Conservation (phyloP, 345 rosid species). For the Citrus mangshanensis region DNA sequence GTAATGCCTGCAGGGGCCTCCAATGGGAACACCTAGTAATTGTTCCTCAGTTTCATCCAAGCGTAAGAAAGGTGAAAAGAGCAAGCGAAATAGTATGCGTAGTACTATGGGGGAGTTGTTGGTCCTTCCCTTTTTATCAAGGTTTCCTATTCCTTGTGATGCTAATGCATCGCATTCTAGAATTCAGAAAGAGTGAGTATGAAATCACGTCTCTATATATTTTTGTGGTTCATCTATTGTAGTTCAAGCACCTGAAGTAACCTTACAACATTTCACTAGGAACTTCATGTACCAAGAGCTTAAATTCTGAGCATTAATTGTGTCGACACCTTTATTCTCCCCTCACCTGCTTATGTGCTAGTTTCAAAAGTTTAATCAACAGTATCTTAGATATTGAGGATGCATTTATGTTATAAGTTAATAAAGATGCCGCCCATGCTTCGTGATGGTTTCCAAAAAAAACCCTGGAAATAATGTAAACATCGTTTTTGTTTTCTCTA, state of each 20-base stretch:
- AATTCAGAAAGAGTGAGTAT: constrained; percentile 54
- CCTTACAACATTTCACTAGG: not conserved
- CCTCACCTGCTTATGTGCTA: not conserved
- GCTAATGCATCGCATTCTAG: constrained; percentile 43
- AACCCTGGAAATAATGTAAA: not conserved
- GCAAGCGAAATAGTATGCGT: constrained; percentile 44
- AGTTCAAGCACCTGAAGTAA: not conserved
- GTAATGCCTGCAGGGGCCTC: constrained; percentile 60
- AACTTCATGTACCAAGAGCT: not conserved
- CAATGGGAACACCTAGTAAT: constrained; percentile 39
- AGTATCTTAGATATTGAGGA: not conserved
- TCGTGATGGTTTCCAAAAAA: not conserved
- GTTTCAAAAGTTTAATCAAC: not conserved
- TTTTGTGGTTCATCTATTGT: not conserved
- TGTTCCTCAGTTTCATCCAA: constrained; percentile 50
- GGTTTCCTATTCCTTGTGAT: constrained; percentile 56
- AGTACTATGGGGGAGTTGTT: constrained; percentile 68
- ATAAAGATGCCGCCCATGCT: too few relatives aligned
- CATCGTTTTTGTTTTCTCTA: not conserved
- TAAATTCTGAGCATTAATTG: not conserved
- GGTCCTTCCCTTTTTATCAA: constrained; percentile 87
- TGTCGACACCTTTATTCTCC: not conserved
- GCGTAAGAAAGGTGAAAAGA: constrained; percentile 79
- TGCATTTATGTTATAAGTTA: not conserved
- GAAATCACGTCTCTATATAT: constrained; percentile 13